Conservation (phyloP, 2,329 filamentous ascomycete species). For the Cryphonectria carpinicola region DNA sequence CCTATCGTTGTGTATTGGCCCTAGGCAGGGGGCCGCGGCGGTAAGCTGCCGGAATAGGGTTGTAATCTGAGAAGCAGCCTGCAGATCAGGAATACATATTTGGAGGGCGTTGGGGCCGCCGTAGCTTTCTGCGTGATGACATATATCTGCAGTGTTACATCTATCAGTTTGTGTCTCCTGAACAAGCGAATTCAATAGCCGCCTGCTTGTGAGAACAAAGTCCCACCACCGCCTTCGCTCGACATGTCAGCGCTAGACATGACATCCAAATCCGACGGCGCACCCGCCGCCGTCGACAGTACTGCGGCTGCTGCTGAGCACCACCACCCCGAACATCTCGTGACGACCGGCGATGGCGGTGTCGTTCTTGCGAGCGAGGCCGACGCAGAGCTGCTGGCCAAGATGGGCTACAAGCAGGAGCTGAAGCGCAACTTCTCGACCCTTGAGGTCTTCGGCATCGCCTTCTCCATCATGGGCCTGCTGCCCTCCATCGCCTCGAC, state of each 20-base stretch:
- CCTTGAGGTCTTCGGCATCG: conserved; percentile 64
- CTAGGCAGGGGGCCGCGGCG: not conserved
- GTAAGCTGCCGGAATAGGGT: conserved; percentile 8
- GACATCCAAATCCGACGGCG: conserved; percentile 19
- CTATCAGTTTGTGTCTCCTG: not conserved
- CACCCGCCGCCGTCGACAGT: not conserved
- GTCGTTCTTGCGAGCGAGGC: conserved; percentile 32
- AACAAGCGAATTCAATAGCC: not conserved
- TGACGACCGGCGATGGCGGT: conserved; percentile 29
- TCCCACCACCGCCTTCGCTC: not conserved
- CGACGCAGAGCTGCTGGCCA: conserved; percentile 28
- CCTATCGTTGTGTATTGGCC: not conserved
- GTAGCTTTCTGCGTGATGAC: not conserved
- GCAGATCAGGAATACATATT: conserved; percentile 1
- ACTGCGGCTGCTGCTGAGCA: not conserved
- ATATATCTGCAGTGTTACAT: not conserved
- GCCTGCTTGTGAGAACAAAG: not conserved
- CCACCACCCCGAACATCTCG: conserved; percentile 25
- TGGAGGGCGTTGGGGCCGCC: not conserved
- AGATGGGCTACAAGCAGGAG: conserved; percentile 55
- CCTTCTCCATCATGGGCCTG: conserved; percentile 64
- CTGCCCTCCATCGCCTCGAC: conserved; percentile 65
- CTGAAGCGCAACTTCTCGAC: conserved; percentile 64
- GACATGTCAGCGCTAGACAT: conserved; percentile 22
- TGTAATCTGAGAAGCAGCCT: conserved; percentile 4